phyloP scores from a whole-genome alignment of 176 grass and related monocot species.

The Rhynchospora tenuis region DNA sequence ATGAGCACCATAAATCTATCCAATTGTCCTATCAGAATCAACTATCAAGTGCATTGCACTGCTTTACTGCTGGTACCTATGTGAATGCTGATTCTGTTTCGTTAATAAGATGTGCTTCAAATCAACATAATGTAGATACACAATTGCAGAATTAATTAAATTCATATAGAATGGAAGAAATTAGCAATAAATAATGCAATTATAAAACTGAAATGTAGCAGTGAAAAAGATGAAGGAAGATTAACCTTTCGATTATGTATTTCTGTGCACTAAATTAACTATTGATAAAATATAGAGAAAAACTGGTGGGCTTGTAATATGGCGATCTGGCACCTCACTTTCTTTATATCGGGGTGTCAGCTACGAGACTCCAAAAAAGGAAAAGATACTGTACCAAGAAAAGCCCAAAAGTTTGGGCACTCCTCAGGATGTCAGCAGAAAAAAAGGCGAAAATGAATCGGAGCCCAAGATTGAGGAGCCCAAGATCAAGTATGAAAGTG shows the following conservation, averaged over 20 bases:
- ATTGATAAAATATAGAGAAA: slow-evolving; percentile 55
- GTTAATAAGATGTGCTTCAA: neutral
- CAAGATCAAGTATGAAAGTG: slow-evolving; percentile 75
- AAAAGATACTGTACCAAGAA: slow-evolving; percentile 26
- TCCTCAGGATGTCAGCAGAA: neutral
- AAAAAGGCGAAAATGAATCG: slow-evolving; percentile 13
- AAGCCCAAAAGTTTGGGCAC: slow-evolving; percentile 19
- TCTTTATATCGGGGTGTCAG: slow-evolving; percentile 78
- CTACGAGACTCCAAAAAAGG: slow-evolving; percentile 45
- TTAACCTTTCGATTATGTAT: neutral
- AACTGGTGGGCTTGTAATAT: slow-evolving; percentile 94
- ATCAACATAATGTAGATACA: neutral
- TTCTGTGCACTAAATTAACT: neutral
- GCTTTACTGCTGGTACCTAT: neutral
- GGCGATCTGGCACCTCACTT: slow-evolving; percentile 87
- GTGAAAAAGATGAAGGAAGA: neutral
- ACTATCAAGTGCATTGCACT: neutral
- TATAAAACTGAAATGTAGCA: neutral
- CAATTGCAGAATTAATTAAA: neutral
- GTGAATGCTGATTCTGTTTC: neutral
- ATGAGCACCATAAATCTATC: neutral
- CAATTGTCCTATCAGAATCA: neutral
- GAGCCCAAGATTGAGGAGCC: slow-evolving; percentile 46
- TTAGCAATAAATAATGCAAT: neutral
- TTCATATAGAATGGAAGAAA: neutral